Evolutionary conservation across 805 yeast genomes (phyloP), one percentile per base, ranked within the genome.

Genomic region (Candida oleophila): DNA sequence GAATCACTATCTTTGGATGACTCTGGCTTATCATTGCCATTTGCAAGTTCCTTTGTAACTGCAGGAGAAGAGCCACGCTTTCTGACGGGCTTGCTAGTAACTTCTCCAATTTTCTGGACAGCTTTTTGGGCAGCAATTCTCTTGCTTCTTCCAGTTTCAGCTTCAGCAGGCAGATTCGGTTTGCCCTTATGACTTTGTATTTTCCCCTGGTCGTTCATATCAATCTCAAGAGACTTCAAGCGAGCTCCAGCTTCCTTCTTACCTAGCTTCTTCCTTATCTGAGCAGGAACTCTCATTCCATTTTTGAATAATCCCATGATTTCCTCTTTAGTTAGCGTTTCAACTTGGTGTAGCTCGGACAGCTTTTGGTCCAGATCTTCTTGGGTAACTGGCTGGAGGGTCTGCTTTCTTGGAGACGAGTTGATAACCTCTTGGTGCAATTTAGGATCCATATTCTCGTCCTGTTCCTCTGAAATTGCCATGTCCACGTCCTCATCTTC

Each of bases 291-390:
- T n/a, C 44, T 48, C 43, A 59, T 54, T 8, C 60, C 59, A 19
- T 57, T 53, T 32, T 56, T 59, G 45, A 61, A 60, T 38, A 64
- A 44, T 21, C 49, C 47, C 38, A 65, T 50, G 18, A 65, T 48
- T 33, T 56, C 60, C 20, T 44, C 48, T 40, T 53, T 60, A 12
- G 56, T 46, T 22, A 59, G 46, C 20, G 43, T 40, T 9, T 48
- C 44, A 19, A 25, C 49, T 12, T 20, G 38, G 11, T 42, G 45
- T 16, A 38, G 35, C 34, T 30, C 3, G 7, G 19, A 25, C 5
- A 25, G 32, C n/a, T n/a, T n/a, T n/a, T n/a, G n/a, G n/a, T n/a
- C 45, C 19, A 28, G 34, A 34, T 15, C 12, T 28, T 30, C 18
- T 16, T 41, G 22, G 16, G n/a, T n/a, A n/a, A n/a, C n/a, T n/a